These are phyloP conservation scores for Aethionema arabicum DNA, from an alignment of 345 rosid genomes.

Conservation along the genomic window DNA sequence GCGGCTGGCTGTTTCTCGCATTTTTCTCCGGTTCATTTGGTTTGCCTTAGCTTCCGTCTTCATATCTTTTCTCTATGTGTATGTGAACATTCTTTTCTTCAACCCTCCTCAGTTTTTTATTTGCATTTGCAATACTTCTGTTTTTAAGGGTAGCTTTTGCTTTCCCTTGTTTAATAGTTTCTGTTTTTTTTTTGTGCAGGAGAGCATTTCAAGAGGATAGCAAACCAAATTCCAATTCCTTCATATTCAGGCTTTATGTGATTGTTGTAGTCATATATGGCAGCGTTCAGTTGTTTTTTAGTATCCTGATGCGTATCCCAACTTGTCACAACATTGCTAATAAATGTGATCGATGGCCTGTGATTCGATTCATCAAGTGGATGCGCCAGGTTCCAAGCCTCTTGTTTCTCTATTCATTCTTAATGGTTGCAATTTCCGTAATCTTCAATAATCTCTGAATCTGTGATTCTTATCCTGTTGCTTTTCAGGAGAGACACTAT, in stretches of 20 bases:
- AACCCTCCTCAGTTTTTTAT: conserved; percentile 9
- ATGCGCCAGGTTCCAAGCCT: conserved; percentile 89
- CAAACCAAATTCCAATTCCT: conserved; percentile 44
- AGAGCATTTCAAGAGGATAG: conserved; percentile 62
- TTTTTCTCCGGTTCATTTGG: conserved; percentile 86
- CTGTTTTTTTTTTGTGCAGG: conserved; percentile 47
- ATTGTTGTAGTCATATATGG: conserved; percentile 78
- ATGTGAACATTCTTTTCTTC: conserved; percentile 40
- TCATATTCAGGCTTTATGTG: conserved; percentile 61
- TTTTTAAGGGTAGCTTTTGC: conserved; percentile 10
- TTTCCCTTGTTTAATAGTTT: conserved; percentile 25
- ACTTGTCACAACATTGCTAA: conserved; percentile 71
- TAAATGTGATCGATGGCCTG: conserved; percentile 78
- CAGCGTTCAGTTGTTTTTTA: conserved; percentile 70
- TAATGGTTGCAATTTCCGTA: conserved; percentile 4
- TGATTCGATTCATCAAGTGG: conserved; percentile 84
- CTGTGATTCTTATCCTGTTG: conserved; percentile 24
- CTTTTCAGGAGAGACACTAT: conserved; percentile 77
- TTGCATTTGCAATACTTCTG: conserved; percentile 13
- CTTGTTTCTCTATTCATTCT: conserved; percentile 4
- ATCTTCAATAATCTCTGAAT: conserved; percentile 13
- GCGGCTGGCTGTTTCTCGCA: conserved; percentile 74
- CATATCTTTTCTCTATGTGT: conserved; percentile 88
- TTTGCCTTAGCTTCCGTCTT: conserved; percentile 68
- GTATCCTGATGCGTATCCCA: conserved; percentile 91